These are phyloP conservation scores for Ophidiomyces ophidiicola DNA, from an alignment of 2,329 filamentous ascomycete species.

Conservation along the genomic window DNA sequence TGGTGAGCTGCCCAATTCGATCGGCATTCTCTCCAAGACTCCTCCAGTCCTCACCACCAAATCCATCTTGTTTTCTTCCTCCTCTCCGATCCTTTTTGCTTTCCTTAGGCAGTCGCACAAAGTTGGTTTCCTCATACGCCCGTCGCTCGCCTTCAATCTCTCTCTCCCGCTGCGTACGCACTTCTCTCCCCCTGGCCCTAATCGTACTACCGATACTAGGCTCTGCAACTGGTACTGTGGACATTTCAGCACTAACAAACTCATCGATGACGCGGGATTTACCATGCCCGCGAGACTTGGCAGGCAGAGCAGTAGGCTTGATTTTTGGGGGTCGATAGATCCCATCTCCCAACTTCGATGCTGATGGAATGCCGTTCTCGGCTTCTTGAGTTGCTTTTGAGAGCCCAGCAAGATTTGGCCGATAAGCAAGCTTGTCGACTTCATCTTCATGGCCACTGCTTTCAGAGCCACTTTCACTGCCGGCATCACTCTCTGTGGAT, in stretches of 20 bases:
- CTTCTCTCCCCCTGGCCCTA: constrained; percentile 60
- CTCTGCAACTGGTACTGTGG: constrained; percentile 65
- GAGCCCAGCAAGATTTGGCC: constrained; percentile 46
- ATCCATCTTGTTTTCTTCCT: constrained; percentile 43
- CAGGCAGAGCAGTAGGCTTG: constrained; percentile 71
- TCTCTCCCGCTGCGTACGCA: constrained; percentile 64
- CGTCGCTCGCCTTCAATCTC: constrained; percentile 65
- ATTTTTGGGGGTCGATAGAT: constrained; percentile 85
- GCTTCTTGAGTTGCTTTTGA: constrained; percentile 29
- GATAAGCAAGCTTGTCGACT: constrained; percentile 50
- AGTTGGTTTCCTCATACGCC: constrained; percentile 86
- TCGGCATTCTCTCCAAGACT: constrained; percentile 74
- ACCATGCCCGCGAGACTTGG: constrained; percentile 44
- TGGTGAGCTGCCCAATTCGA: constrained; percentile 71
- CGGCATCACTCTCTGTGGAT: constrained; percentile 27
- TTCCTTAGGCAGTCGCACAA: constrained; percentile 70
- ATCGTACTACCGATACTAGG: constrained; percentile 91
- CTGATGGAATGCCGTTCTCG: constrained; percentile 17
- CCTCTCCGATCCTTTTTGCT: constrained; percentile 72
- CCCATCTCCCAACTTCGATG: constrained; percentile 42
- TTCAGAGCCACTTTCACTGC: constrained; percentile 18
- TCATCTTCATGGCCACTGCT: constrained; percentile 22
- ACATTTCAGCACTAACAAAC: constrained; percentile 76
- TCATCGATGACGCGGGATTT: constrained; percentile 84
- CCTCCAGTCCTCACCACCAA: constrained; percentile 89